A percentile compares a stretch with the other conserved stretches of the same genome.
These are phyloP conservation scores for Fragaria nilgerrensis DNA, from an alignment of 306 rosid genomes.

Conservation along the genomic window DNA sequence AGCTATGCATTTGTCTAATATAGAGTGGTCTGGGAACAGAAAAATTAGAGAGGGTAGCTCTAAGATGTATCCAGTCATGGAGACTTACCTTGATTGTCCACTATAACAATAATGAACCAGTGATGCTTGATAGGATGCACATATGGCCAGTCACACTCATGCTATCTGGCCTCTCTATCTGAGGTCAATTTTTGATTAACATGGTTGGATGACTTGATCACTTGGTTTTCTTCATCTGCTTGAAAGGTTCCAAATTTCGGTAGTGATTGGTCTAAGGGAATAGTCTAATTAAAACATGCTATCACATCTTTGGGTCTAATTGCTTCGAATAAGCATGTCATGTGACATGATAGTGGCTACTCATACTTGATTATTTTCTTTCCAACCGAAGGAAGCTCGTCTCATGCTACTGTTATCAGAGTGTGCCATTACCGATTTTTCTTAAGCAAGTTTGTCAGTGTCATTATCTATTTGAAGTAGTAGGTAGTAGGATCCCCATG, in stretches of 20 bases:
- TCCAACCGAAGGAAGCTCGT: neutral
- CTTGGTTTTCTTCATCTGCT: neutral
- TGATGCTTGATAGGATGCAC: constrained; percentile 5
- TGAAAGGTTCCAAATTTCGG: neutral
- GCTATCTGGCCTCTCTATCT: constrained; percentile 23
- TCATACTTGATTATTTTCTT: neutral
- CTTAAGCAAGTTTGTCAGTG: neutral
- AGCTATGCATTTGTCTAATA: neutral
- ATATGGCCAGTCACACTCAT: constrained; percentile 21
- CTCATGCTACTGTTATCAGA: neutral
- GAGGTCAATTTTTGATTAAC: neutral
- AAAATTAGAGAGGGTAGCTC: neutral
- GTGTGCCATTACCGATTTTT: neutral
- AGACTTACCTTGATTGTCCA: neutral
- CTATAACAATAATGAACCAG: neutral
- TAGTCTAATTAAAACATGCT: neutral
- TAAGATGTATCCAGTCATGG: neutral
- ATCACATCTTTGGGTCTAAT: neutral
- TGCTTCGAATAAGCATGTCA: constrained; percentile 16
- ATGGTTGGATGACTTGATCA: constrained; percentile 16
- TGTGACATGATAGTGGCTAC: constrained; percentile 8
- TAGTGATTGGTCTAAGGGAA: neutral
- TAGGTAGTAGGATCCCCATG: neutral
- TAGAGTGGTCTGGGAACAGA: neutral
- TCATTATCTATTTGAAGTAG: too few relatives aligned